Percentiles rank a stretch among this genome's conserved stretches.
phyloP scores from a whole-genome alignment of 305 asterid species.

The Fraxinus floribunda region DNA sequence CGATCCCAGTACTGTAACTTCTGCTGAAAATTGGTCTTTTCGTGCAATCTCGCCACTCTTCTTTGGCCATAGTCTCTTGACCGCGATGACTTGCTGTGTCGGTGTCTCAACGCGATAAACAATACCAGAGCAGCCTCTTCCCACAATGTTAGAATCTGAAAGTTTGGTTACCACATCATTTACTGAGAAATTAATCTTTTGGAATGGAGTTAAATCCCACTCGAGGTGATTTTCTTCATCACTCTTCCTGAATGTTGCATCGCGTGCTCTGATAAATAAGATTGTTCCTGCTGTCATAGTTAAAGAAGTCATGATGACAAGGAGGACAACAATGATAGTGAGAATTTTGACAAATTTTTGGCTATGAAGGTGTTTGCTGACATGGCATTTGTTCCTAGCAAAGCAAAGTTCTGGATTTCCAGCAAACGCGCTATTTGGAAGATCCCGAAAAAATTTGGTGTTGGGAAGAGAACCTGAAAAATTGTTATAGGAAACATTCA shows the following conservation, averaged over 20 bases:
- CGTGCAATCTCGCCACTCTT: slow-evolving; percentile 46
- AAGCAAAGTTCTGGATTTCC: slow-evolving; percentile 61
- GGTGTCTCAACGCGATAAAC: slow-evolving; percentile 63
- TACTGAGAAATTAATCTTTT: slow-evolving; percentile 60
- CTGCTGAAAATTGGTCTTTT: slow-evolving; percentile 66
- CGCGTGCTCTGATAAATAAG: slow-evolving; percentile 34
- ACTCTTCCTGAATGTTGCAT: slow-evolving; percentile 20
- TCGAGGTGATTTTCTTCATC: slow-evolving; percentile 50
- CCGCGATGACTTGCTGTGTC: slow-evolving; percentile 50
- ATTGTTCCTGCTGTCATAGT: slow-evolving; percentile 37
- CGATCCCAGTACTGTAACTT: slow-evolving; percentile 56
- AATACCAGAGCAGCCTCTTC: slow-evolving; percentile 62
- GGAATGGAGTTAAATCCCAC: slow-evolving; percentile 68
- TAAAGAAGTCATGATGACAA: slow-evolving; percentile 34
- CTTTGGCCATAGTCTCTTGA: slow-evolving; percentile 61
- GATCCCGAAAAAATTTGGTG: slow-evolving; percentile 53
- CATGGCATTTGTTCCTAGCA: slow-evolving; percentile 34
- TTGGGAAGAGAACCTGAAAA: slow-evolving; percentile 60
- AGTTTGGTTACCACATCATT: slow-evolving; percentile 55
- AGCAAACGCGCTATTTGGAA: slow-evolving; percentile 44
- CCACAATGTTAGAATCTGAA: slow-evolving; percentile 58
- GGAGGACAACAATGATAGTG: slow-evolving; percentile 34
- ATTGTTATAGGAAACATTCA: slow-evolving; percentile 65
- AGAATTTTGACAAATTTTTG: slow-evolving; percentile 40
- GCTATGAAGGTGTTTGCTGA: slow-evolving; percentile 28